phyloP scores from a whole-genome alignment of 371 early-diverging fungal species.

The Zychaea mexicana region DNA sequence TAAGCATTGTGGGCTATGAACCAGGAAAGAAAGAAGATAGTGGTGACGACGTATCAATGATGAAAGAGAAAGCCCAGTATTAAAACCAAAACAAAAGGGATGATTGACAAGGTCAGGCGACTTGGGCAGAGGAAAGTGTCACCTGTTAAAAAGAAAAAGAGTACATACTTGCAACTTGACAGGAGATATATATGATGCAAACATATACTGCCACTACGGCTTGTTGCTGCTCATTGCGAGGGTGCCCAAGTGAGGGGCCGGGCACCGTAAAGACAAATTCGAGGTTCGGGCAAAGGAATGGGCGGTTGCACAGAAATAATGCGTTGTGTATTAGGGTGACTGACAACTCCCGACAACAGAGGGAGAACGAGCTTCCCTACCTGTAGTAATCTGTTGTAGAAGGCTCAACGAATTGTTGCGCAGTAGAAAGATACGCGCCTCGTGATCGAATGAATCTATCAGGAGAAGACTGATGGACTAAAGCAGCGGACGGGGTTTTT shows the following conservation, averaged over 20 bases:
- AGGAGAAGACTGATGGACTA: too few species aligned
- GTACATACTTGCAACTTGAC: neutral
- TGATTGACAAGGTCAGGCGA: slow-evolving; percentile 2
- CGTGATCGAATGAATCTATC: too few species aligned
- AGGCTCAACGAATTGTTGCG: neutral
- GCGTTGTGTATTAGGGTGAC: neutral
- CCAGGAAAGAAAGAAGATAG: too few species aligned
- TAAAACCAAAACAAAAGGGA: too few species aligned
- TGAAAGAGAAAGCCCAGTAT: too few species aligned
- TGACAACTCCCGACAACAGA: slow-evolving; percentile 1
- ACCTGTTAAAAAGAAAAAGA: slow-evolving; percentile 7
- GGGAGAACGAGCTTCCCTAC: neutral
- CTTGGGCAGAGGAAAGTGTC: neutral
- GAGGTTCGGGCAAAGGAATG: neutral
- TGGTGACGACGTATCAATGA: too few species aligned
- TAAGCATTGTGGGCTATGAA: too few species aligned
- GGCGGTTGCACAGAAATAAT: neutral
- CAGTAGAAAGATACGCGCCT: too few species aligned
- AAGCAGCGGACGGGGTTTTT: too few species aligned
- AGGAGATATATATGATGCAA: neutral
- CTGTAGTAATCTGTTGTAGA: neutral
- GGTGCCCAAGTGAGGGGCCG: neutral
- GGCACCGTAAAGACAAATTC: neutral
- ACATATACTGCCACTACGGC: too few species aligned
- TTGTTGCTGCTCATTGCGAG: too few species aligned